Base-by-base conservation (phyloP, 208 protist genomes). In the Crithidia fasciculata region DNA sequence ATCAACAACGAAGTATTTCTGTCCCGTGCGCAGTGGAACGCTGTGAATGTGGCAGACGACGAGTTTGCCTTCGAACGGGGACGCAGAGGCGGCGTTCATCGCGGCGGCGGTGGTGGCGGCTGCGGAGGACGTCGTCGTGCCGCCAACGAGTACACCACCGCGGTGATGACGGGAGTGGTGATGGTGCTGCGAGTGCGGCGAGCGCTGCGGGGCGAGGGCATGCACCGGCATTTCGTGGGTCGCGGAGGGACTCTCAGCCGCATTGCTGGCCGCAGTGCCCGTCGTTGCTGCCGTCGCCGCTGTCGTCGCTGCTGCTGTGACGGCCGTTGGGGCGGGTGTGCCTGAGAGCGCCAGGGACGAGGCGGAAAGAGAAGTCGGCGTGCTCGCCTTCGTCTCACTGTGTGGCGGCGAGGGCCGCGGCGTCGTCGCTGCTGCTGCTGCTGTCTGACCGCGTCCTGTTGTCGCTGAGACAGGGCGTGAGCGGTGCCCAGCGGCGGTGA, bases 1-100 rank as follows among this genome's bases (percentile, higher is more conserved):
- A 64, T 95, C 92, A 9, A 93, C 90, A 15, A 95, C 87, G 57
- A 97, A 84, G 64, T 87, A 88, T 68, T 82, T 85, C 65, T 95
- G 82, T 2, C 85, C 86, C 9, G 72, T 79, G 54, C 66, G 80
- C 15, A 80, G 77, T 0, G 84, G 70, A 7, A 95, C 87, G 47
- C 76, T 82, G 74, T 94, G 85, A 6, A 96, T 77, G 54, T 92
- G 82, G 58, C 85, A 96, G 4, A 92, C 86, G 7, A 90, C 79
- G 19, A 96, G 64, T 37, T 82, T 86, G 18, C 85, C 85, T 10
- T 92, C 83, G 58, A 93, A 92, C 15, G 74, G 57, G 3, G 84
- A 61, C 7, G 76, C 59, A n/a, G 63, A 54, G 6, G 58, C n/a
- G 13, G 61, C 41, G 55, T 19, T 43, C 13, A 28, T 59, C 16